These are phyloP conservation scores for Phytophthora litchii DNA, from an alignment of 352 stramenopile genomes.

Conservation along the genomic window DNA sequence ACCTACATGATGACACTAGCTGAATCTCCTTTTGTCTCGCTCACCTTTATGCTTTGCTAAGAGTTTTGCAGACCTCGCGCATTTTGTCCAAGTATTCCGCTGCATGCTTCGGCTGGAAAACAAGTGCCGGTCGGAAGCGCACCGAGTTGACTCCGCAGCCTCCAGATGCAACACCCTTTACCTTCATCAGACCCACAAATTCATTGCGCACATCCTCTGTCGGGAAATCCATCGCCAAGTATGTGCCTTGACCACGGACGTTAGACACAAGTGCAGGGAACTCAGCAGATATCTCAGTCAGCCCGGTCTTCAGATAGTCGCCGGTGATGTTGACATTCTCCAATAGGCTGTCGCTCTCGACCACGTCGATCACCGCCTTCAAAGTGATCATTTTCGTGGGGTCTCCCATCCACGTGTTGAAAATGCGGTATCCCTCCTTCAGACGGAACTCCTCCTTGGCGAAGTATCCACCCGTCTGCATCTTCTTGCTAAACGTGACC, in stretches of 20 bases:
- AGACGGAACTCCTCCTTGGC: constrained; percentile 77
- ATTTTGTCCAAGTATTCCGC: constrained; percentile 79
- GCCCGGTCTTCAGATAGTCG: constrained; percentile 62
- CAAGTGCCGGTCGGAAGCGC: constrained; percentile 75
- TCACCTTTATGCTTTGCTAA: constrained; percentile 27
- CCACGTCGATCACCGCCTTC: constrained; percentile 71
- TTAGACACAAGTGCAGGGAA: constrained; percentile 73
- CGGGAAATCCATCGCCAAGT: constrained; percentile 80
- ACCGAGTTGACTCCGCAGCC: constrained; percentile 74
- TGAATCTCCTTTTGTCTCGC: not conserved
- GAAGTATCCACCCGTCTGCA: constrained; percentile 86
- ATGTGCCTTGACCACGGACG: constrained; percentile 80
- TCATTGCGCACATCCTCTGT: constrained; percentile 65
- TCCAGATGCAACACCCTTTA: constrained; percentile 61
- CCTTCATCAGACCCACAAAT: constrained; percentile 66
- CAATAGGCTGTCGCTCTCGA: constrained; percentile 64
- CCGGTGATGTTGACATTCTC: constrained; percentile 80
- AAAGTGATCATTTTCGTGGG: constrained; percentile 85
- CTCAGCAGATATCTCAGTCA: constrained; percentile 47
- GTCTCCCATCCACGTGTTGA: constrained; percentile 91
- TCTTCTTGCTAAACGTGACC: constrained; percentile 89
- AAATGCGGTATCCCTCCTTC: constrained; percentile 79
- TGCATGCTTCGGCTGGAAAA: constrained; percentile 82
- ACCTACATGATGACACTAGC: constrained; percentile 9
- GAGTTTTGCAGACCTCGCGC: constrained; percentile 47